Evolutionary conservation across 495 filamentous ascomycete genomes (phyloP).

Genomic region (Hypoxylon rickii): DNA sequence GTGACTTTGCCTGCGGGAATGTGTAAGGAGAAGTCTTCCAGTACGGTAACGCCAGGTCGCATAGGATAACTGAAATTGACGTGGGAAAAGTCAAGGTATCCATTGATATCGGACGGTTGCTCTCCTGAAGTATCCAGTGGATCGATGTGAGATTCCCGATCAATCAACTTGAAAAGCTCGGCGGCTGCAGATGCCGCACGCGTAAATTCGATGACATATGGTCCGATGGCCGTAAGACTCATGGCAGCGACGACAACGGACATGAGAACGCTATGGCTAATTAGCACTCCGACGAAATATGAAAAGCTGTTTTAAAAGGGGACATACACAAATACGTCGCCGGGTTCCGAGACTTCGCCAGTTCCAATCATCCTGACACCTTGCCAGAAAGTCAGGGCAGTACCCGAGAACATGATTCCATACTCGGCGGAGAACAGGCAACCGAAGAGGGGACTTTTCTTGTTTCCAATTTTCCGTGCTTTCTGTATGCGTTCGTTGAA

Average conservation of each 20-base stretch:
- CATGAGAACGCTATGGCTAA: constrained; percentile 4
- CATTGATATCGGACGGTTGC: constrained; percentile 44
- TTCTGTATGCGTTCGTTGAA: too few relatives aligned
- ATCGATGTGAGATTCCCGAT: constrained; percentile 55
- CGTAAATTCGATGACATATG: constrained; percentile 33
- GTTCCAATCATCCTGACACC: too few relatives aligned
- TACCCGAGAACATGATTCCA: too few relatives aligned
- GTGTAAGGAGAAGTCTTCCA: constrained; percentile 46
- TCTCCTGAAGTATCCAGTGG: constrained; percentile 21
- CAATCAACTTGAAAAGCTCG: constrained; percentile 40
- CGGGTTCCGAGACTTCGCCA: too few relatives aligned
- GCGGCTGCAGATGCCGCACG: constrained; percentile 39
- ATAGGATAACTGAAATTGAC: constrained; percentile 62
- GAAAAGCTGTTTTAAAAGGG: too few relatives aligned
- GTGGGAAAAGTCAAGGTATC: constrained; percentile 52
- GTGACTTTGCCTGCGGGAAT: constrained; percentile 73
- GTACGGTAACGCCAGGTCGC: constrained; percentile 55
- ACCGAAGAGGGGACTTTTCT: too few relatives aligned
- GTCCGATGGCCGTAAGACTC: constrained; percentile 39
- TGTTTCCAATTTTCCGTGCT: too few relatives aligned
- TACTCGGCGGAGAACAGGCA: too few relatives aligned
- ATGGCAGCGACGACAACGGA: constrained; percentile 65
- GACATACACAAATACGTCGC: too few relatives aligned
- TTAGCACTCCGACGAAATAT: too few relatives aligned
- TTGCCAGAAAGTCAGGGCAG: too few relatives aligned